A percentile compares a stretch with the other conserved stretches of the same genome.
Evolutionary conservation across 768 basidiomycete genomes (phyloP).

Genomic region (Neoboletus magnificus): DNA sequence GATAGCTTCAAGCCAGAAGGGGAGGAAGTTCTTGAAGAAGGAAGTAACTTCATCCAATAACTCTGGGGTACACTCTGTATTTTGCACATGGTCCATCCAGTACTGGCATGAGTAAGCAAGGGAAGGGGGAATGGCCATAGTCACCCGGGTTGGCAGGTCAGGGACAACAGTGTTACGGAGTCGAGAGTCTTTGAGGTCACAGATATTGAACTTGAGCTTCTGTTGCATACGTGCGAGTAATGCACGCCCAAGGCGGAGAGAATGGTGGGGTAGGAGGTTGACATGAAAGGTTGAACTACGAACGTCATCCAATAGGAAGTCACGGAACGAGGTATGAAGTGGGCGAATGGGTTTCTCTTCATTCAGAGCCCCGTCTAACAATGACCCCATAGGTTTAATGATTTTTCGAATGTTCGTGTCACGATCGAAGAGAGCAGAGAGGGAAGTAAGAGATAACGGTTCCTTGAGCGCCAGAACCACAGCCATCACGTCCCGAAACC

Average conservation of each 20-base stretch:
- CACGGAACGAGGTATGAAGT: slow-evolving; percentile 36
- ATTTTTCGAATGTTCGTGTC: slow-evolving; percentile 11
- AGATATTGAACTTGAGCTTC: slow-evolving; percentile 40
- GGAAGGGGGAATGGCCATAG: slow-evolving; percentile 24
- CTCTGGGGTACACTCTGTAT: slow-evolving; percentile 6
- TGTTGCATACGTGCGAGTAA: slow-evolving; percentile 31
- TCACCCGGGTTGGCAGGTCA: slow-evolving; percentile 15
- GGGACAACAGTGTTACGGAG: slow-evolving; percentile 27
- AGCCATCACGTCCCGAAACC: slow-evolving; percentile 23
- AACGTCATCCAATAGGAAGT: slow-evolving; percentile 27
- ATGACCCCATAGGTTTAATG: slow-evolving; percentile 19
- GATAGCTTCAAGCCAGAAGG: slow-evolving; percentile 42
- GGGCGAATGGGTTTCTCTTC: slow-evolving; percentile 23
- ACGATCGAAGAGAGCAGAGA: slow-evolving; percentile 11
- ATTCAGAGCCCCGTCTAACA: slow-evolving; percentile 19
- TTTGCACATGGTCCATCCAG: slow-evolving; percentile 34
- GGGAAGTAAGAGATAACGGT: slow-evolving; percentile 15
- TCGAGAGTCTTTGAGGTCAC: slow-evolving; percentile 34
- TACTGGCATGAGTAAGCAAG: slow-evolving; percentile 37
- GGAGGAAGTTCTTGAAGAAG: slow-evolving; percentile 25
- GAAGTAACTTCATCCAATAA: slow-evolving; percentile 13
- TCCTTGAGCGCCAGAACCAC: slow-evolving; percentile 17
- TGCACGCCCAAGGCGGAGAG: slow-evolving; percentile 21
- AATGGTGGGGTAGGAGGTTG: slow-evolving; percentile 9
- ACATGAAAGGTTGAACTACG: slow-evolving; percentile 25